Conservation (phyloP, 2,329 filamentous ascomycete species). For the Incumbomyces delicatus region DNA sequence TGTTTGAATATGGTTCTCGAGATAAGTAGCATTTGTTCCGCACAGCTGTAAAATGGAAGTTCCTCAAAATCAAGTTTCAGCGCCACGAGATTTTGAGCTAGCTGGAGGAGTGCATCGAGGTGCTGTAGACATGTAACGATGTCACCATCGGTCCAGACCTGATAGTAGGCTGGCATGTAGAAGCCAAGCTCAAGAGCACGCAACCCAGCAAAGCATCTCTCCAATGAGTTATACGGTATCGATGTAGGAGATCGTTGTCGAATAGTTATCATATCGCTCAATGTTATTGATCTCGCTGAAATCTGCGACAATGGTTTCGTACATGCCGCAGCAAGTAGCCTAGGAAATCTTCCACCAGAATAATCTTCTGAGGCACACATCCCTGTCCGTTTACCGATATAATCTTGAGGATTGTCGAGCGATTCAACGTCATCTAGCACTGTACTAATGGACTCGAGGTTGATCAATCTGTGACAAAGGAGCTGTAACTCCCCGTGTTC, state of each 20-base stretch:
- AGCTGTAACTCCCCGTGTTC: not conserved
- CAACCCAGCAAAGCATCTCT: not conserved
- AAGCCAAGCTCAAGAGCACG: constrained; percentile 1
- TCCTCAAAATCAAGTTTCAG: constrained; percentile 7
- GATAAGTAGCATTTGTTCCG: not conserved
- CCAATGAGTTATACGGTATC: not conserved
- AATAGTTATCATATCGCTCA: not conserved
- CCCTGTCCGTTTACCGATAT: constrained; percentile 4
- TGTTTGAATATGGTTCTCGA: constrained; percentile 1
- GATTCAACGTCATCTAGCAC: constrained; percentile 2
- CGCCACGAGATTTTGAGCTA: not conserved
- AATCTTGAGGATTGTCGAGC: not conserved
- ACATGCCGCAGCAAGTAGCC: not conserved
- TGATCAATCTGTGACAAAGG: not conserved
- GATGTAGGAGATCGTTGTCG: not conserved
- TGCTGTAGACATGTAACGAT: not conserved
- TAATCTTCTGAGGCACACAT: not conserved
- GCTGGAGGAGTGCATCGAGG: not conserved
- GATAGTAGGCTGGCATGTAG: not conserved
- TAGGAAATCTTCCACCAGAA: not conserved
- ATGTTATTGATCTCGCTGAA: constrained; percentile 1
- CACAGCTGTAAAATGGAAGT: constrained; percentile 1
- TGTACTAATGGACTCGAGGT: constrained; percentile 4
- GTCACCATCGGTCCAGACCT: not conserved
- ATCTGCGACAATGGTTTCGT: not conserved